Conservation (phyloP, 148 eudicot genomes). For the Silene latifolia region DNA sequence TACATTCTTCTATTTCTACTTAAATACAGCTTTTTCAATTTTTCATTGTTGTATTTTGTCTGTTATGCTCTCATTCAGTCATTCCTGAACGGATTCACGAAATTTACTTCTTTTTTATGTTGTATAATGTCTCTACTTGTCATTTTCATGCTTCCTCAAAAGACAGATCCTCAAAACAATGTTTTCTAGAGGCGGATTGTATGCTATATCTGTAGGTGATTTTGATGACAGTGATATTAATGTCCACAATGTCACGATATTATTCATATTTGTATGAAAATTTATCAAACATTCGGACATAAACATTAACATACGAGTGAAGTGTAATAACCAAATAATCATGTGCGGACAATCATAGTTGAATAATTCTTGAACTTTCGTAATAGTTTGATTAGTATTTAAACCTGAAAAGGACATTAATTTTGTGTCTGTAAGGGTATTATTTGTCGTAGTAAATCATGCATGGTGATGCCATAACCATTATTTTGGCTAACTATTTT, state of each 20-base stretch:
- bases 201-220: neutral
- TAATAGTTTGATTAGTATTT: neutral
- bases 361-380: neutral
- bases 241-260: neutral
- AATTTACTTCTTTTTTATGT: neutral
- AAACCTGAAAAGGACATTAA: neutral
- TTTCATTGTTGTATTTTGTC: neutral
- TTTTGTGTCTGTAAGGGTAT: neutral
- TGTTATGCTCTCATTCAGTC: neutral
- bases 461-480: neutral
- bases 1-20: constrained; percentile 23
- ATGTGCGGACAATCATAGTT: neutral
- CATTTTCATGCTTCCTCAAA: neutral
- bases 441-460: neutral
- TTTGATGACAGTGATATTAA: neutral
- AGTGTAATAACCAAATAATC: neutral
- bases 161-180: neutral
- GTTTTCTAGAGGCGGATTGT: neutral
- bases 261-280: neutral
- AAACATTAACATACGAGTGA: neutral
- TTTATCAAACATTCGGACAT: neutral
- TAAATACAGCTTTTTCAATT: neutral
- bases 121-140: neutral
- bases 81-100: neutral
- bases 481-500: neutral